These are phyloP conservation scores for Epichloe aotearoae DNA, from an alignment of 2,329 filamentous ascomycete species.

Conservation along the genomic window DNA sequence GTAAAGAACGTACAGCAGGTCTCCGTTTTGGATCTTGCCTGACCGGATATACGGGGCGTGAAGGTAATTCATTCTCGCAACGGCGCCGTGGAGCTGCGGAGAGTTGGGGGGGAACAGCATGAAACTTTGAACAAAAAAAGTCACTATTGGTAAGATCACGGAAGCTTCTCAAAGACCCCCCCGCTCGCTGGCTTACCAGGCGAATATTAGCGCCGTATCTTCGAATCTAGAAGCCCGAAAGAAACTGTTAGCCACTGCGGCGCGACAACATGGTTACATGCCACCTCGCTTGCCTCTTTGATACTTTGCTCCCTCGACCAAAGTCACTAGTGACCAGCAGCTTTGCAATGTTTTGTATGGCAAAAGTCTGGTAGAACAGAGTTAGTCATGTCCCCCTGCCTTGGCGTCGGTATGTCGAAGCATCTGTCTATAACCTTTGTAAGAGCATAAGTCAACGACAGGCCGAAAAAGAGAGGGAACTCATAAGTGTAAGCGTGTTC, in stretches of 20 bases:
- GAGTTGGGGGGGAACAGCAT: constrained; percentile 17
- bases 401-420: too few species aligned
- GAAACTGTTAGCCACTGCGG: too few species aligned
- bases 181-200: constrained; percentile 14
- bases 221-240: constrained; percentile 21
- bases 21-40: constrained; percentile 23
- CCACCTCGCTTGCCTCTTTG: constrained; percentile 20
- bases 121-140: constrained; percentile 13
- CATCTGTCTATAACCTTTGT: constrained; percentile 20
- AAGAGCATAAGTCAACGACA: constrained; percentile 25
- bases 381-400: background rate
- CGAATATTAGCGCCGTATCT: constrained; percentile 25
- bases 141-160: too few species aligned
- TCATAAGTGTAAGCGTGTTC: constrained; percentile 20
- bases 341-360: constrained; percentile 23
- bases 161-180: too few species aligned
- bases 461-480: constrained; percentile 25
- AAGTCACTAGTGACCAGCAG: constrained; percentile 26
- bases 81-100: constrained; percentile 18
- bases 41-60: constrained; percentile 23
- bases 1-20: constrained; percentile 27
- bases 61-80: constrained; percentile 27
- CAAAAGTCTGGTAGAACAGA: constrained; percentile 22
- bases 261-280: background rate
- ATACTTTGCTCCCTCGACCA: constrained; percentile 15